These are phyloP conservation scores for Halophytophthora batemanensis DNA, from an alignment of 352 stramenopile species.

Conservation along the genomic window DNA sequence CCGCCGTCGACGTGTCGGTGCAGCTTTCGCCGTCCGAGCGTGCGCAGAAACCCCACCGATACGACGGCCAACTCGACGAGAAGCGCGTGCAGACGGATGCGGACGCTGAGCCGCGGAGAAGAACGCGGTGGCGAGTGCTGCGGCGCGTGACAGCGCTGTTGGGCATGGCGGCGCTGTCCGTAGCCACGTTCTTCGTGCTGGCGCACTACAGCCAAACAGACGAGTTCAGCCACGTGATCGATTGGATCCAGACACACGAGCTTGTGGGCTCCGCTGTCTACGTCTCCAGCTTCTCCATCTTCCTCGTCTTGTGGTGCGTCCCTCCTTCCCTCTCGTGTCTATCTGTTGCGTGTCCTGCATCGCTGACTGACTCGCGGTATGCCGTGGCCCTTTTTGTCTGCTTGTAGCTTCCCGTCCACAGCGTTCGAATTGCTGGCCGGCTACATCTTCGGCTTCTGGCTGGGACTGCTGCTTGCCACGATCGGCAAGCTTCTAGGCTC, in stretches of 20 bases:
- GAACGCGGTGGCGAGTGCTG: background rate
- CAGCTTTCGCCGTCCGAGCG: no score
- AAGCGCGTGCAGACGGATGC: background rate
- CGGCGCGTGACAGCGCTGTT: slow-evolving; percentile 22
- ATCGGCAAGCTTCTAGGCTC: slow-evolving; percentile 68
- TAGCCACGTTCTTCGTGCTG: slow-evolving; percentile 23
- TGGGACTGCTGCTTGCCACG: slow-evolving; percentile 57
- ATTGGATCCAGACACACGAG: slow-evolving; percentile 50
- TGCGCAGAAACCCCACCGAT: no score
- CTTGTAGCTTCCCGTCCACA: slow-evolving; percentile 63
- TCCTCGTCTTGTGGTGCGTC: slow-evolving; percentile 48
- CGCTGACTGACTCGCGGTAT: background rate
- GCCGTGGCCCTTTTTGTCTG: background rate
- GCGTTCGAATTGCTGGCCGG: slow-evolving; percentile 74
- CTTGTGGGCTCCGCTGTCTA: slow-evolving; percentile 42
- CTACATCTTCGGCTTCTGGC: slow-evolving; percentile 79
- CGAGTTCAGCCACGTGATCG: slow-evolving; percentile 42
- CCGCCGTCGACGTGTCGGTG: no score
- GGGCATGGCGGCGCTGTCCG: slow-evolving; percentile 13
- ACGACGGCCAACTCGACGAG: background rate
- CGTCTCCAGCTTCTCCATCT: slow-evolving; percentile 38
- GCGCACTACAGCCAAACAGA: slow-evolving; percentile 43
- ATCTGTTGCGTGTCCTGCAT: no score
- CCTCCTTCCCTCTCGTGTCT: background rate
- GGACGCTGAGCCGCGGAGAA: background rate